Percentiles rank a stretch among this genome's conserved stretches.
These are phyloP conservation scores for Auriculariales sp. DNA, from an alignment of 768 basidiomycete genomes.

Conservation along the genomic window DNA sequence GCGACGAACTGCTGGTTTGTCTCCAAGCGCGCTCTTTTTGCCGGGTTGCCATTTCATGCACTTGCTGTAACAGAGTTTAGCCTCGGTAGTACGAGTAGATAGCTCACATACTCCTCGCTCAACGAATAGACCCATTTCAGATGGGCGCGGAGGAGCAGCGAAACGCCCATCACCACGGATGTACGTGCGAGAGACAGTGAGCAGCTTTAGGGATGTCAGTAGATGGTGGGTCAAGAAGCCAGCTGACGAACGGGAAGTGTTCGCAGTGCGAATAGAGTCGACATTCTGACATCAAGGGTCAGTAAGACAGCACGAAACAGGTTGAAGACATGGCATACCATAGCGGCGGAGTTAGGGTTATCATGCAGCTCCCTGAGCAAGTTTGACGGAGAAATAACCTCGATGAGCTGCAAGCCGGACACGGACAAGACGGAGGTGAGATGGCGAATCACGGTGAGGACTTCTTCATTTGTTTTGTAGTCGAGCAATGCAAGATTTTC, in stretches of 20 bases:
- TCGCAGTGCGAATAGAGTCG: not conserved
- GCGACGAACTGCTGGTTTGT: conserved; percentile 57
- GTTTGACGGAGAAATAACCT: conserved; percentile 54
- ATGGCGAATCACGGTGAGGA: conserved; percentile 67
- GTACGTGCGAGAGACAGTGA: conserved; percentile 12
- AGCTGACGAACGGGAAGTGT: not conserved
- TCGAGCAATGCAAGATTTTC: conserved; percentile 89
- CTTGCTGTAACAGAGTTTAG: conserved; percentile 41
- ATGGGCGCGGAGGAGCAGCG: conserved; percentile 77
- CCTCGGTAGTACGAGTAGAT: not conserved
- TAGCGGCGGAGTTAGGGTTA: conserved; percentile 8
- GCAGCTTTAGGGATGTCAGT: conserved; percentile 1
- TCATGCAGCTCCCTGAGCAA: conserved; percentile 47
- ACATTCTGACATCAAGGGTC: not conserved
- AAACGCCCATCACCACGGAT: conserved; percentile 68
- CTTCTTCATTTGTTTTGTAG: conserved; percentile 92
- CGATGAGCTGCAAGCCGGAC: conserved; percentile 70
- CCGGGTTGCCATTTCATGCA: conserved; percentile 73
- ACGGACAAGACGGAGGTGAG: conserved; percentile 65
- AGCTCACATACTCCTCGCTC: conserved; percentile 69
- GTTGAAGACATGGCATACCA: conserved; percentile 2
- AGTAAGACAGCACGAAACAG: not conserved
- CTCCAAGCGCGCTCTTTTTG: conserved; percentile 84
- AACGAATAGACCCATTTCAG: conserved; percentile 72
- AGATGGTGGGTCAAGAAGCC: not conserved